phyloP scores from a whole-genome alignment of 2,329 filamentous ascomycete species.

The Monosporascus sp. region DNA sequence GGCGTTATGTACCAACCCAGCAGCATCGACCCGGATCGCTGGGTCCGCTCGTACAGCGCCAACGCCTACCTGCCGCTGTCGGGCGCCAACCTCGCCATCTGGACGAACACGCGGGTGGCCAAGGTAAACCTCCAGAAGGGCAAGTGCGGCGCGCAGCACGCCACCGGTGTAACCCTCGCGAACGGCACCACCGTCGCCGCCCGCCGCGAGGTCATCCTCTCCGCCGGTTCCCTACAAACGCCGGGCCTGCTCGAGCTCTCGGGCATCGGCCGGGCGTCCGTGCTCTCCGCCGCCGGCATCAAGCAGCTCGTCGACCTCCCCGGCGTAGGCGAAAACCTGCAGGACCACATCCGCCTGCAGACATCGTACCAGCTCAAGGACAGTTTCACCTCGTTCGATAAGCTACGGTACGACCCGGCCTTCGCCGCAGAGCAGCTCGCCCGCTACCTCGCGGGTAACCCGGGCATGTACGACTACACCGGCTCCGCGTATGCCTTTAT shows the following conservation, averaged over 20 bases:
- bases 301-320: constrained; percentile 36
- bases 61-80: constrained; percentile 33
- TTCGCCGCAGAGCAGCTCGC: no score
- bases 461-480: no score
- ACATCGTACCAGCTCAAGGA: not conserved
- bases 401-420: no score
- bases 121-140: constrained; percentile 37
- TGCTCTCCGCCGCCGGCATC: constrained; percentile 38
- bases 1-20: constrained; percentile 34
- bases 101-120: constrained; percentile 40
- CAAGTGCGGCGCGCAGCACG: constrained; percentile 18
- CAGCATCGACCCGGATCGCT: constrained; percentile 27
- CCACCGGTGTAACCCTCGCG: constrained; percentile 33
- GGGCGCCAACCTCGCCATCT: constrained; percentile 40
- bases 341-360: constrained; percentile 32
- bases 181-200: constrained; percentile 29
- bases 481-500: no score
- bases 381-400: not conserved
- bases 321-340: constrained; percentile 44
- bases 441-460: no score
- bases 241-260: constrained; percentile 57
- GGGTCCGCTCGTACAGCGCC: constrained; percentile 35
- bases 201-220: constrained; percentile 49
- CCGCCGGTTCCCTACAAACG: constrained; percentile 51
- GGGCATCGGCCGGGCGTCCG: constrained; percentile 46